Base-by-base conservation (phyloP, 1,139 yeast species). In the Kodamaea sp. region DNA sequence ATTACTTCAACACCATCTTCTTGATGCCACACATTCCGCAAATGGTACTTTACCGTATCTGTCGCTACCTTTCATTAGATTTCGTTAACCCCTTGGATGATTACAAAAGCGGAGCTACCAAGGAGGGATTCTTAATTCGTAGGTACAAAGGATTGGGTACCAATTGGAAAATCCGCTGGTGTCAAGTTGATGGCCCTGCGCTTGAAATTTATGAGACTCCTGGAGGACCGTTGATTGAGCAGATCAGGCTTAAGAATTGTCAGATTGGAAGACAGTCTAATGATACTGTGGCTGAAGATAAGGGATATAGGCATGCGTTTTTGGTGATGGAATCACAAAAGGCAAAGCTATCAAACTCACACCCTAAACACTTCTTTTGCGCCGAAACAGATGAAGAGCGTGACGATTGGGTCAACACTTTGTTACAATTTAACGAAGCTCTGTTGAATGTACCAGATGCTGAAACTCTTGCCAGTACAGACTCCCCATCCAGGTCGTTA, bases 341-440 rank as follows among this genome's bases (percentile, higher is more conserved):
- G 47, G 70, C 78, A 18, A 73, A 77, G 31, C 60, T 76, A n/a
- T 70, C 82, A 1, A 64, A 73, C 14, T 66, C 78, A 2, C 57
- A 54, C 23, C 73, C 78, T 2, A 80, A 79, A 39, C 89, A 85
- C 55, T 76, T 81, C 33, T 73, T 89, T 41, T 88, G 95, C 59
- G 88, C 95, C 2, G 96, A 89, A 55, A 78, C 84, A 1, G 87
- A 84, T 34, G 71, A 67, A 22, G 96, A 88, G 49, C 75, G 96
- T 35, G 95, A 86, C 47, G 71, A 71, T 4, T 86, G 96, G 96
- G 76, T 83, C 18, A 69, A 76, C 14, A 71, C 77, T 1, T 61
- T 84, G 44, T 67, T 80, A 26, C 81, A 76, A 39, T 66, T 67
- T 42, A 61, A 46, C 27, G 52, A 43, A 11, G 10, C 10, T 10